Percentiles rank a stretch among this genome's conserved stretches.
Evolutionary conservation across 108 stramenopile genomes (phyloP).

Genomic region (Skeletonema costatum): DNA sequence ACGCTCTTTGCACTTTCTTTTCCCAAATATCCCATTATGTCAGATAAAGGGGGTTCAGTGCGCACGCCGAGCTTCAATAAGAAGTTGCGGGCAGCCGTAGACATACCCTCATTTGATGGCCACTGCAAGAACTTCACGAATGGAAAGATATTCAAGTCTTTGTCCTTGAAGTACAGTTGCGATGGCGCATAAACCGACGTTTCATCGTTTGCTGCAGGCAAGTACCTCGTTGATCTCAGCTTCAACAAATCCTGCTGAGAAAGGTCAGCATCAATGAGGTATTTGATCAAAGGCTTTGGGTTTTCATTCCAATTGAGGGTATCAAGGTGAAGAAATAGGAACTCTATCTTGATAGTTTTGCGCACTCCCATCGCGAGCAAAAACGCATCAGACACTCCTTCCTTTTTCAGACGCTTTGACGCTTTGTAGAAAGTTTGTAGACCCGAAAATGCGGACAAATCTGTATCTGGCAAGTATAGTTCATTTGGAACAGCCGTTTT

Average conservation of each 20-base stretch:
- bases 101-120: slow-evolving; percentile 61
- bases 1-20: slow-evolving; percentile 23
- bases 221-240: slow-evolving; percentile 60
- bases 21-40: slow-evolving; percentile 53
- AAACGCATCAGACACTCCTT: slow-evolving; percentile 71
- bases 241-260: slow-evolving; percentile 61
- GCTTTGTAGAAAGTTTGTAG: slow-evolving; percentile 53
- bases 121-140: slow-evolving; percentile 72
- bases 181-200: slow-evolving; percentile 62
- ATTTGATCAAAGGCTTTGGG: slow-evolving; percentile 76
- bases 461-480: slow-evolving; percentile 70
- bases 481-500: slow-evolving; percentile 54
- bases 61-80: slow-evolving; percentile 60
- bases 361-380: slow-evolving; percentile 69
- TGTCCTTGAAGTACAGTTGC: slow-evolving; percentile 54
- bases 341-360: slow-evolving; percentile 75
- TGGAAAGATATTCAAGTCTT: slow-evolving; percentile 62
- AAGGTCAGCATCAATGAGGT: slow-evolving; percentile 63
- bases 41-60: slow-evolving; percentile 54
- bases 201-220: slow-evolving; percentile 69
- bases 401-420: slow-evolving; percentile 38
- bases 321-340: slow-evolving; percentile 72
- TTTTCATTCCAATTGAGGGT: slow-evolving; percentile 67
- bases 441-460: slow-evolving; percentile 70
- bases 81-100: slow-evolving; percentile 64